Base-by-base conservation (phyloP, 129 eudicot species). In the Escallonia herrerae region DNA sequence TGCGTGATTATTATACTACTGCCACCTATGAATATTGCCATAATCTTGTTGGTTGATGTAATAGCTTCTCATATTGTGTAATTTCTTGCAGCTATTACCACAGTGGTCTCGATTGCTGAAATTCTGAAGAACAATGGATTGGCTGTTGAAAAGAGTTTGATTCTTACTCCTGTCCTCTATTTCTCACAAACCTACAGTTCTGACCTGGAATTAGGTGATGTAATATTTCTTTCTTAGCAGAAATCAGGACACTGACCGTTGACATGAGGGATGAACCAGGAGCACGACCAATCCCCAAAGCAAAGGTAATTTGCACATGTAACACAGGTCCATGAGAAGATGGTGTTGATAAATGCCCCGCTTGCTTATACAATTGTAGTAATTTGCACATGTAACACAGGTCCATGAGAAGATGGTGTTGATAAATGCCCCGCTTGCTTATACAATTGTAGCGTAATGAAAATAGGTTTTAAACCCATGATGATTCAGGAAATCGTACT, bases 111-210 rank as follows among this genome's bases (percentile, higher is more conserved):
- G 37, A 65, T 83, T 69, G 84, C 89, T 14, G 89, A 83, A 47
- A 83, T 83, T 59, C 60, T 83, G 47, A 83, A 83, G 74, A 83
- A 83, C 77, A 83, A 70, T 67, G 89, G 89, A 49, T 63, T 79
- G 62, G 89, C 80, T n/a, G 69, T 62, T 38, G 84, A 83, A 59
- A 83, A 76, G 67, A 79, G 89, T 83, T 53, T 64, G 73, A 37
- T 46, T 33, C 14, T 44, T 53, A 2, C 63, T 47, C 50, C 54
- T n/a, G 44, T 49, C 22, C 61, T 60, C 11, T 43, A 56, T 46
- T 33, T 15, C 9, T 58, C 1, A 22, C 33, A 22, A 22, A 22
- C 33, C 33, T 22, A 22, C 33, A 22, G 33, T 22, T 22, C 33
- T 22, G 33, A 22, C 46, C 15, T 59, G 60, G 12, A 48, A 40